Evolutionary conservation across 2,329 filamentous ascomycete species (phyloP), one percentile per base, ranked within the genome.

Genomic region (Rutstroemia sydowiana): DNA sequence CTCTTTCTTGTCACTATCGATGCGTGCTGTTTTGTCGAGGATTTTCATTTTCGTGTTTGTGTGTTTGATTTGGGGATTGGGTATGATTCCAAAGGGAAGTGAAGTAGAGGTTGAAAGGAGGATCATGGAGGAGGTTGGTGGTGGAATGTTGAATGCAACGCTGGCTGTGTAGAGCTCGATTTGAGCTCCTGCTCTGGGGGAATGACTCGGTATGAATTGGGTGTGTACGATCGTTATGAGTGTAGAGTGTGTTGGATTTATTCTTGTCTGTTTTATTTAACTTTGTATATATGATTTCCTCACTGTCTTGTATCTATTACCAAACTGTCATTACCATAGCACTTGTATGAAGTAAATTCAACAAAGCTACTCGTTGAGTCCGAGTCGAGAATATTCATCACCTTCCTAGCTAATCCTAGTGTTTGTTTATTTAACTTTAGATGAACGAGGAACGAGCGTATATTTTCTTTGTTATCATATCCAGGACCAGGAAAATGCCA

Each of bases 21-120:
- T 57, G 5, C 46, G 50, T 14, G 54, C 56, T 8, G 32, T 59
- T 18, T 20, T 57, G 21, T 58, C 56, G 1, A 28, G 53, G 26
- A 37, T 56, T 16, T 55, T 56, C 41, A 50, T 57, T 21, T 30
- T 58, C 6, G 21, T 52, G 6, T 51, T 56, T 45, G 28, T 54
- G n/a, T 14, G 54, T 14, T 26, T 57, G 9, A 54, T 57, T 21
- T 57, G 58, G 28, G 43, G 51, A 18, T 39, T 57, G 11, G 57
- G 55, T 10, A 42, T 59, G 5, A 36, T 56, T 20, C 50, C 45
- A 8, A 50, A 23, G 47, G 26, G 18, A 14, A 36, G 56, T 6
- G 46, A 41, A 10, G 21, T 21, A 36, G 45, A 44, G 4, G 52
- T 30, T 37, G 46, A 37, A 9, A 45, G 30, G 2, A 31, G 37